Conservation (phyloP, 1,284 basidiomycete genomes). For the Leccinum pachyderme region DNA sequence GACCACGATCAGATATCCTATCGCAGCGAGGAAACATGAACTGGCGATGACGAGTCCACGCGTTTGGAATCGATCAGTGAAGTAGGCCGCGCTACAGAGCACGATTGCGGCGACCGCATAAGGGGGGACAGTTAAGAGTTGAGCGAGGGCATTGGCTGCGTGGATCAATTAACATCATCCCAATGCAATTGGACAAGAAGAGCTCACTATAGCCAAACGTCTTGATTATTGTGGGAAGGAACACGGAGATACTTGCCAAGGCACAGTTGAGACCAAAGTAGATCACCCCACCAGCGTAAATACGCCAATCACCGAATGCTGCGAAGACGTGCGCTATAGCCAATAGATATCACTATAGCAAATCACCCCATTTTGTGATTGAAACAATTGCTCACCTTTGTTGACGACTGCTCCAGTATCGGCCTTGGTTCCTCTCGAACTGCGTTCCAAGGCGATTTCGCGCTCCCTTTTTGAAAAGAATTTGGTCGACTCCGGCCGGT, state of each 20-base stretch:
- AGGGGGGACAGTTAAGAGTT: conserved; percentile 78
- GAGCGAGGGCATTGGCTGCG: conserved; percentile 53
- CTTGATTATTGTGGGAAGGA: conserved; percentile 80
- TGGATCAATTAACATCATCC: neutral
- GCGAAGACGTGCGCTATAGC: conserved; percentile 56
- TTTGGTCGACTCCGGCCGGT: conserved; percentile 72
- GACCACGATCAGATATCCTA: conserved; percentile 41
- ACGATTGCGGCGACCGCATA: conserved; percentile 75
- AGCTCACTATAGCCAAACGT: conserved; percentile 61
- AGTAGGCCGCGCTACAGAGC: conserved; percentile 60
- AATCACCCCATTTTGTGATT: neutral
- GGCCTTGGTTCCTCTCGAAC: conserved; percentile 65
- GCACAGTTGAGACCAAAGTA: conserved; percentile 81
- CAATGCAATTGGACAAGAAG: neutral
- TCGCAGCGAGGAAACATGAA: conserved; percentile 49
- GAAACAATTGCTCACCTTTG: conserved; percentile 46
- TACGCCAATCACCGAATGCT: conserved; percentile 66
- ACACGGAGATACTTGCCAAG: conserved; percentile 77
- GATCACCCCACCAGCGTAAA: conserved; percentile 61
- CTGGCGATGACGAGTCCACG: conserved; percentile 63
- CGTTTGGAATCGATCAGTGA: conserved; percentile 69
- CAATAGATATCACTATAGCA: neutral
- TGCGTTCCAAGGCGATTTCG: conserved; percentile 67
- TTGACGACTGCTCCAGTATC: conserved; percentile 68
- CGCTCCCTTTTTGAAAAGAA: conserved; percentile 72